Conservation (phyloP, 164 flowering plant species). For the Umbilicus rupestris region DNA sequence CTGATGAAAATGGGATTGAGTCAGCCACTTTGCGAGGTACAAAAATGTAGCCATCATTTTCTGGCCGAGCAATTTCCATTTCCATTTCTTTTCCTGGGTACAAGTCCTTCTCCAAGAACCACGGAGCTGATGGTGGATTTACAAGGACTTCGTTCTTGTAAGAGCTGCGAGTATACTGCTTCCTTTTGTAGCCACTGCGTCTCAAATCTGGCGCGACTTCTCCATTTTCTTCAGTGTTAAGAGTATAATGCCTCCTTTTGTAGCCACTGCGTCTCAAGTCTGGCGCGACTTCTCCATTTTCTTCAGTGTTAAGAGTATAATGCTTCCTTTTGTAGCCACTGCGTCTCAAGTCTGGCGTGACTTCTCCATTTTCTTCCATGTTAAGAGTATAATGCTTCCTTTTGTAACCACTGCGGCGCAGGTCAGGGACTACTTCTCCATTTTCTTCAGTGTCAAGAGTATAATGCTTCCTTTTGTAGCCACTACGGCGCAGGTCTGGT, state of each 20-base stretch:
- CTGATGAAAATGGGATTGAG: slow-evolving; percentile 28
- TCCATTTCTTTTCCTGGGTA: slow-evolving; percentile 18
- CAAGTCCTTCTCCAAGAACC: slow-evolving; percentile 36
- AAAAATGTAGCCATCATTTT: slow-evolving; percentile 17
- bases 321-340: slow-evolving; percentile 14
- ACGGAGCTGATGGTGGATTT: slow-evolving; percentile 24
- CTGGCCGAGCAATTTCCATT: slow-evolving; percentile 18
- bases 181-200: slow-evolving; percentile 13
- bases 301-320: slow-evolving; percentile 10
- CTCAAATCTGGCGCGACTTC: not conserved
- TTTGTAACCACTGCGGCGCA: too few species aligned
- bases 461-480: too few species aligned
- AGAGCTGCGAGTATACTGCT: slow-evolving; percentile 25
- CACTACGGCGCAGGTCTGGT: too few species aligned
- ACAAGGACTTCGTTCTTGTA: slow-evolving; percentile 24
- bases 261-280: slow-evolving; percentile 9
- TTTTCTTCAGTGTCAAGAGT: too few species aligned
- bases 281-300: too few species aligned
- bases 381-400: too few species aligned
- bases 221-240: too few species aligned
- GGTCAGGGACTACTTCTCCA: too few species aligned
- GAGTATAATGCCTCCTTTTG: slow-evolving; percentile 18
- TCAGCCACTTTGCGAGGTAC: slow-evolving; percentile 25
- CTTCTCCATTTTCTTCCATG: too few species aligned
- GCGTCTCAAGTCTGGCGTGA: not conserved